phyloP scores from a whole-genome alignment of 768 basidiomycete genomes.

The Glaciozyma antarctica region DNA sequence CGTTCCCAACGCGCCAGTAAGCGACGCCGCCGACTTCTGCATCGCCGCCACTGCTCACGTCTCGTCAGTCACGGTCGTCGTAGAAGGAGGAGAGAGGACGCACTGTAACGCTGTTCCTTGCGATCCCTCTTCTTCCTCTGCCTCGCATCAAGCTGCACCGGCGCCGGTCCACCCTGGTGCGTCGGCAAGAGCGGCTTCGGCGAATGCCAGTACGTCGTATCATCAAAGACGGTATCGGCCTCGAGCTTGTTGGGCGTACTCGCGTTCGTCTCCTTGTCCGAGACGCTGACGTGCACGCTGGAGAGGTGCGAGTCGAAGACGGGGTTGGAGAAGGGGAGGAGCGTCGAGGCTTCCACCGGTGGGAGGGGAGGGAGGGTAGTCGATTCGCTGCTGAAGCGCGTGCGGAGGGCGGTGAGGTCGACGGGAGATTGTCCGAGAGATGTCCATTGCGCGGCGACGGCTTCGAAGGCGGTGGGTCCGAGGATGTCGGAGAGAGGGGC shows the following conservation, averaged over 20 bases:
- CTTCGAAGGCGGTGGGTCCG: conserved; percentile 35
- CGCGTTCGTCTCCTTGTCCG: conserved; percentile 22
- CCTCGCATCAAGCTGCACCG: conserved; percentile 39
- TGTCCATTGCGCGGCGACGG: conserved; percentile 31
- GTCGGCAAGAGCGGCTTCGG: conserved; percentile 43
- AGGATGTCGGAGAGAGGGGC: conserved; percentile 36
- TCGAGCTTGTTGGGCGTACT: conserved; percentile 21
- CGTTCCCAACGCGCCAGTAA: conserved; percentile 56
- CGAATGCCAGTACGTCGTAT: conserved; percentile 20
- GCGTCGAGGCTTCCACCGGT: conserved; percentile 22
- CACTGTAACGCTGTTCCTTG: conserved; percentile 49
- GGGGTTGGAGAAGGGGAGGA: conserved; percentile 43
- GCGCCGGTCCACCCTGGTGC: conserved; percentile 48
- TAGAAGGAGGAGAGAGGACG: not conserved
- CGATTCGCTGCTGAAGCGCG: not conserved
- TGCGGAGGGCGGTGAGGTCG: conserved; percentile 37
- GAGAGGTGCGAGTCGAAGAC: conserved; percentile 38
- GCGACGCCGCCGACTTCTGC: conserved; percentile 53
- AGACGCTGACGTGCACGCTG: conserved; percentile 37
- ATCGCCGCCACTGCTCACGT: conserved; percentile 42
- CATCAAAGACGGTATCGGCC: conserved; percentile 13
- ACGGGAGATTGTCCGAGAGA: conserved; percentile 25
- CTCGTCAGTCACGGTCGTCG: not conserved
- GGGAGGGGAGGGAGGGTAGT: not conserved
- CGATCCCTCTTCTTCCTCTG: conserved; percentile 42